These are phyloP conservation scores for Beauveria asiatica DNA, from an alignment of 2,329 filamentous ascomycete species.

Conservation along the genomic window DNA sequence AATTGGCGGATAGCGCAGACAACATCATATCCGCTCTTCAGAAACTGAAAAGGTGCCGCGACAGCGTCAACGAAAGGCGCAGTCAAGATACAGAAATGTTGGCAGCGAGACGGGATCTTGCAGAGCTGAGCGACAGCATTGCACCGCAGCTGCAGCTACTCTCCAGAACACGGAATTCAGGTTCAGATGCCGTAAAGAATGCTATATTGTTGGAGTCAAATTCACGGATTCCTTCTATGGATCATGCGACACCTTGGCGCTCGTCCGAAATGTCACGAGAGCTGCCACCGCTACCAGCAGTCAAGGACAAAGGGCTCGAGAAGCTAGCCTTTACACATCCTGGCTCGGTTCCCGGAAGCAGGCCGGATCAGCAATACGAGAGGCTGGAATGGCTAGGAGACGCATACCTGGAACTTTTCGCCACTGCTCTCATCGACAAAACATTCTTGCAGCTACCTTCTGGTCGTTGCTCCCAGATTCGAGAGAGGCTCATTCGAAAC, in stretches of 20 bases:
- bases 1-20: constrained; percentile 24
- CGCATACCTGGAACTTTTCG: constrained; percentile 70
- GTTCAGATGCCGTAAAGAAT: background rate
- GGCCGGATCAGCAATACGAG: constrained; percentile 51
- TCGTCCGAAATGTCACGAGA: constrained; percentile 36
- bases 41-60: constrained; percentile 21
- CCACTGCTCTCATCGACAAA: constrained; percentile 65
- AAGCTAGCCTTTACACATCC: constrained; percentile 59
- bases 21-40: constrained; percentile 31
- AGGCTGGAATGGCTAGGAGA: constrained; percentile 84
- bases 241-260: constrained; percentile 32
- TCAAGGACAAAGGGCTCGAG: constrained; percentile 52
- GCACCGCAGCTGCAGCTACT: background rate
- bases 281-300: constrained; percentile 51
- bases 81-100: background rate
- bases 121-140: background rate
- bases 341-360: constrained; percentile 45
- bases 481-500: constrained; percentile 76
- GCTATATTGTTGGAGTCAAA: background rate
- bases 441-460: constrained; percentile 58
- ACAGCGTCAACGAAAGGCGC: background rate
- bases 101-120: background rate
- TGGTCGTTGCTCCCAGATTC: constrained; percentile 64
- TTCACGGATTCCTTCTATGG: constrained; percentile 1
- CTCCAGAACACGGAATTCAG: background rate